A percentile compares a stretch with the other conserved stretches of the same genome.
Evolutionary conservation across 2,329 filamentous ascomycete genomes (phyloP).

Genomic region (Cladosporium sp.): DNA sequence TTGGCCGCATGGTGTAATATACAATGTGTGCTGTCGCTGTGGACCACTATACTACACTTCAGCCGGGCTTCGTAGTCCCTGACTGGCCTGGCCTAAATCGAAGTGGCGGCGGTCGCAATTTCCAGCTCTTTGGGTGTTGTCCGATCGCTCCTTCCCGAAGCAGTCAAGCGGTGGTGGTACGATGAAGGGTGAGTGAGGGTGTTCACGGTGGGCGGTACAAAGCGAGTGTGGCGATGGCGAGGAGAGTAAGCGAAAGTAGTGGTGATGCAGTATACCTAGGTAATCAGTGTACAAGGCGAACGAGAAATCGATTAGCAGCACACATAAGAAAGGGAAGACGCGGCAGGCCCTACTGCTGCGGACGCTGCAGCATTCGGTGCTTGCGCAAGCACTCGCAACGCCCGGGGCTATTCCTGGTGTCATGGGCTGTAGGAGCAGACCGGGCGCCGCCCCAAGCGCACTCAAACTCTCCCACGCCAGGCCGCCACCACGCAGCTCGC

Average conservation of each 20-base stretch:
- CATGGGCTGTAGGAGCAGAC: neutral
- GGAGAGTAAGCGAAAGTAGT: neutral
- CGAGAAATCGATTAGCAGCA: neutral
- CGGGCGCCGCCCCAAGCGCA: neutral
- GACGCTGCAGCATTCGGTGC: neutral
- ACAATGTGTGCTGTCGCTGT: neutral
- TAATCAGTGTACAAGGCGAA: neutral
- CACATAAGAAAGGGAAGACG: neutral
- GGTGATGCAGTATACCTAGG: neutral
- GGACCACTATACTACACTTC: neutral
- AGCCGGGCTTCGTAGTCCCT: neutral
- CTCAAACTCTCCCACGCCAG: neutral
- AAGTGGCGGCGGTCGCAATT: constrained; percentile 4
- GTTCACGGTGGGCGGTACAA: neutral
- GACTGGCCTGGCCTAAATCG: neutral
- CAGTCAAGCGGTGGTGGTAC: constrained; percentile 3
- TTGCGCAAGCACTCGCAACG: constrained; percentile 3
- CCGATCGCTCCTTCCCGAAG: constrained; percentile 8
- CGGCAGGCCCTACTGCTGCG: neutral
- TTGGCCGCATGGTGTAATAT: constrained; percentile 8
- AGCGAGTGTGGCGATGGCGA: constrained; percentile 4
- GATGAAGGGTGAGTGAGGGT: neutral
- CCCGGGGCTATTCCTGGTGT: constrained; percentile 3
- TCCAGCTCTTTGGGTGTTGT: neutral
- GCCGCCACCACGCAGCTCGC: neutral